These are phyloP conservation scores for Phytophthora cryptogea DNA, from an alignment of 352 stramenopile species.

Conservation along the genomic window DNA sequence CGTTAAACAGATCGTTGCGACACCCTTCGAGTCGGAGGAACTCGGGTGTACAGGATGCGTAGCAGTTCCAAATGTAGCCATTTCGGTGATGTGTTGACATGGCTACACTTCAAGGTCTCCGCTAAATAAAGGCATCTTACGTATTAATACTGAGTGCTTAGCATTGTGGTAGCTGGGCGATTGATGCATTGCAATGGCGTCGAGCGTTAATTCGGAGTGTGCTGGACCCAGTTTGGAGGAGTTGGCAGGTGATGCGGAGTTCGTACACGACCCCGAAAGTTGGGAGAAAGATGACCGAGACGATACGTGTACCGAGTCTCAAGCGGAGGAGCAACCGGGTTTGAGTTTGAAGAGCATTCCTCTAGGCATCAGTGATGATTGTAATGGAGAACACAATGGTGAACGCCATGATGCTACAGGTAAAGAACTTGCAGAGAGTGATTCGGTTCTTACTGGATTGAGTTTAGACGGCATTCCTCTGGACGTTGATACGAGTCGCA, in stretches of 20 bases:
- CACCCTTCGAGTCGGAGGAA: neutral
- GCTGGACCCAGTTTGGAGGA: conserved; percentile 10
- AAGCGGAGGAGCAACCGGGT: conserved; percentile 1
- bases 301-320: conserved; percentile 11
- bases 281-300: conserved; percentile 15
- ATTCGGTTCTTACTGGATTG: neutral
- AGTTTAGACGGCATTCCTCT: neutral
- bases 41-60: neutral
- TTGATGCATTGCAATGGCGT: conserved; percentile 7
- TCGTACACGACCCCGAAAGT: conserved; percentile 18
- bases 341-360: conserved; percentile 2
- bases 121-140: conserved; percentile 11
- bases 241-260: conserved; percentile 2
- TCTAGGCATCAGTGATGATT: neutral
- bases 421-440: too few relatives aligned
- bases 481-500: neutral
- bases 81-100: neutral
- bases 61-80: conserved; percentile 5
- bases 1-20: neutral
- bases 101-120: too few relatives aligned
- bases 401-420: too few relatives aligned
- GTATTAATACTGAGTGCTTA: neutral
- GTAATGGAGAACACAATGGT: neutral
- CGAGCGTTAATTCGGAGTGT: neutral
- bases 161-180: neutral